Percentiles rank a stretch among this genome's conserved stretches.
These are phyloP conservation scores for Citrus sinensis DNA, from an alignment of 345 rosid genomes.

Conservation along the genomic window DNA sequence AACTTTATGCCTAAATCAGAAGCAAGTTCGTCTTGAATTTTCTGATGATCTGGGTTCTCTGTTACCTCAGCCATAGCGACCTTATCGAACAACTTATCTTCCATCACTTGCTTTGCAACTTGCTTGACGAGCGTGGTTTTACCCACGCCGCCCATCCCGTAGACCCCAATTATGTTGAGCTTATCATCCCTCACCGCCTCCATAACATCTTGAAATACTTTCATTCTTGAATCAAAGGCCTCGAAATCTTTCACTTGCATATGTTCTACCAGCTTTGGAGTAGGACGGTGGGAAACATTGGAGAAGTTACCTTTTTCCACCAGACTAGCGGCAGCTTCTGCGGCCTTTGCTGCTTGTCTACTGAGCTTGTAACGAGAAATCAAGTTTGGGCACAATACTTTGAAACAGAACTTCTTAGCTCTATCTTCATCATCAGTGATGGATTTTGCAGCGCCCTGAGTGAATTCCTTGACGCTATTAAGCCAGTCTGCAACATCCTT, in stretches of 20 bases:
- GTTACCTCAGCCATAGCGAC: slow-evolving; percentile 7
- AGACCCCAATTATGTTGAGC: no score
- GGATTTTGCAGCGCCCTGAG: background rate
- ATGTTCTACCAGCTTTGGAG: no score
- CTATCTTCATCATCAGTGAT: background rate
- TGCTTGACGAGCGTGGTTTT: slow-evolving; percentile 17
- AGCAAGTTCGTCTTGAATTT: slow-evolving; percentile 9
- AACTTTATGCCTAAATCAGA: slow-evolving; percentile 1
- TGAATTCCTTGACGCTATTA: background rate
- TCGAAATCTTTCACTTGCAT: background rate
- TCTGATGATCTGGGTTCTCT: background rate
- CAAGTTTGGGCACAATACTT: background rate
- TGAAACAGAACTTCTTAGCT: background rate
- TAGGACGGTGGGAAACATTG: no score
- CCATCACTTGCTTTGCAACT: background rate
- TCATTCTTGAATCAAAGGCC: no score
- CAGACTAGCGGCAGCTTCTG: background rate
- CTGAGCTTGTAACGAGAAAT: background rate
- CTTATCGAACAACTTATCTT: background rate
- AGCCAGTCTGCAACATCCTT: background rate
- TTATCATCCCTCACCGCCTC: no score
- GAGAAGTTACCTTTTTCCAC: background rate
- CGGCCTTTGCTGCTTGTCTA: background rate
- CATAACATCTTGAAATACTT: no score
- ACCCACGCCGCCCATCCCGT: background rate